These are phyloP conservation scores for Panus rudis DNA, from an alignment of 768 basidiomycete genomes.

Conservation along the genomic window DNA sequence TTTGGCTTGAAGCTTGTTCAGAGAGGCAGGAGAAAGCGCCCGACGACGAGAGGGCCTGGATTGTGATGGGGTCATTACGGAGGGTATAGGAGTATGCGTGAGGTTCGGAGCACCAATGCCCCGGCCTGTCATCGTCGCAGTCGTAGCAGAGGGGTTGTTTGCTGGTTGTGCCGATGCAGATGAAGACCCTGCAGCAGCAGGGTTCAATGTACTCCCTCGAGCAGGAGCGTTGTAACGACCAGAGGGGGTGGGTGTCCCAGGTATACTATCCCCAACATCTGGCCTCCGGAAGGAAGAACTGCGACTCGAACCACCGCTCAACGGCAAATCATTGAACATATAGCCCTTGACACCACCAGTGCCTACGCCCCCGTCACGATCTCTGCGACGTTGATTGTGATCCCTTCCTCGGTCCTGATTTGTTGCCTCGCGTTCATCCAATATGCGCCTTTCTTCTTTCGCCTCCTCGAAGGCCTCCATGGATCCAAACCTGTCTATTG, in stretches of 20 bases:
- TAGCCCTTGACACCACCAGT: constrained; percentile 42
- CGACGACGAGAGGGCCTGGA: constrained; percentile 28
- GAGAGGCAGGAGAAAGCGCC: constrained; percentile 63
- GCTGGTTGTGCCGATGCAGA: constrained; percentile 51
- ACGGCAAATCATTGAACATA: constrained; percentile 60
- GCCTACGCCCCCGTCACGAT: constrained; percentile 14
- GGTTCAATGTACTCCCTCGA: constrained; percentile 49
- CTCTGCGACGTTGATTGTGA: constrained; percentile 37
- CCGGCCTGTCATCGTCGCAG: too few relatives aligned
- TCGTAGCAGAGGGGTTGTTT: constrained; percentile 55
- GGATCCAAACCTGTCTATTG: constrained; percentile 81
- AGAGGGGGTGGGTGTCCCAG: constrained; percentile 50
- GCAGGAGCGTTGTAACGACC: constrained; percentile 23
- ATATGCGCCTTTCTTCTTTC: constrained; percentile 72
- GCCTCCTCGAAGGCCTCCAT: constrained; percentile 86
- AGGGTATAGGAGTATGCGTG: constrained; percentile 81
- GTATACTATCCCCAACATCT: constrained; percentile 43
- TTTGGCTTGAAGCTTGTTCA: constrained; percentile 90
- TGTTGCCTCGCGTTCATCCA: constrained; percentile 83
- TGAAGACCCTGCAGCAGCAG: too few relatives aligned
- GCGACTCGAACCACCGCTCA: constrained; percentile 64
- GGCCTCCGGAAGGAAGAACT: constrained; percentile 86
- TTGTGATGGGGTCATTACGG: constrained; percentile 73
- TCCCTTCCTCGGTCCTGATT: too few relatives aligned
- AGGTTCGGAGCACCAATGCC: too few relatives aligned